A percentile compares a stretch with the other conserved stretches of the same genome.
Evolutionary conservation across 2,329 filamentous ascomycete species (phyloP).

Genomic region (Alternaria gaisen): DNA sequence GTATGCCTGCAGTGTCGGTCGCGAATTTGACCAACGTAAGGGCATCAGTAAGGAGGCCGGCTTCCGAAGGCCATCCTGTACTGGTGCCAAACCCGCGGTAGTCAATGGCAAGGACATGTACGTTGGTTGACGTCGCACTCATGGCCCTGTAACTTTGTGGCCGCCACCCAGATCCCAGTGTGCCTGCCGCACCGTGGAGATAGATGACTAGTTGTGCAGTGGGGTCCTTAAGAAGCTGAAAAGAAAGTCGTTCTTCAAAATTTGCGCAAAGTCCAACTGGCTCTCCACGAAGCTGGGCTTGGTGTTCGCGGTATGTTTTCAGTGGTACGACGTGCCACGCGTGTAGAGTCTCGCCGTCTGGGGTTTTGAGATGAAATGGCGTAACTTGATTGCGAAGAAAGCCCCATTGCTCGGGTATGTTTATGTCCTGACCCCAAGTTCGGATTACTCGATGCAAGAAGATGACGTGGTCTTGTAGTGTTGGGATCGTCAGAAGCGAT

Average conservation of each 20-base stretch:
- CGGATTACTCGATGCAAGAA: constrained; percentile 64
- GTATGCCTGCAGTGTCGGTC: constrained; percentile 60
- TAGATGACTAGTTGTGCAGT: constrained; percentile 70
- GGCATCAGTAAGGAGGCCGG: constrained; percentile 64
- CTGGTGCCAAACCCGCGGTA: constrained; percentile 69
- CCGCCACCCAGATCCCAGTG: constrained; percentile 64
- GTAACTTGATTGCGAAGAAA: constrained; percentile 61
- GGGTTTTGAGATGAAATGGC: constrained; percentile 57
- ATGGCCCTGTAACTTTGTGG: constrained; percentile 66
- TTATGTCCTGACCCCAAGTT: constrained; percentile 64
- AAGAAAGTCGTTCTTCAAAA: constrained; percentile 66
- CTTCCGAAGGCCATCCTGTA: constrained; percentile 64
- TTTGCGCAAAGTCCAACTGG: constrained; percentile 60
- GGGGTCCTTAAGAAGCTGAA: constrained; percentile 69
- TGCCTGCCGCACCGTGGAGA: constrained; percentile 67
- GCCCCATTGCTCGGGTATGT: constrained; percentile 59
- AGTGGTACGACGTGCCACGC: constrained; percentile 62
- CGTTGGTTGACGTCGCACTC: constrained; percentile 59
- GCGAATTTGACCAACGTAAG: constrained; percentile 64
- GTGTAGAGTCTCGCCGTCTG: constrained; percentile 55
- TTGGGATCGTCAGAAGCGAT: constrained; percentile 57
- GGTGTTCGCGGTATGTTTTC: constrained; percentile 56
- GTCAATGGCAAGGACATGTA: constrained; percentile 68
- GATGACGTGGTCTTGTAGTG: constrained; percentile 64
- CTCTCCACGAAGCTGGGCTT: constrained; percentile 53